phyloP scores from a whole-genome alignment of 176 grass and related monocot species.

The Cenchrus americanus region DNA sequence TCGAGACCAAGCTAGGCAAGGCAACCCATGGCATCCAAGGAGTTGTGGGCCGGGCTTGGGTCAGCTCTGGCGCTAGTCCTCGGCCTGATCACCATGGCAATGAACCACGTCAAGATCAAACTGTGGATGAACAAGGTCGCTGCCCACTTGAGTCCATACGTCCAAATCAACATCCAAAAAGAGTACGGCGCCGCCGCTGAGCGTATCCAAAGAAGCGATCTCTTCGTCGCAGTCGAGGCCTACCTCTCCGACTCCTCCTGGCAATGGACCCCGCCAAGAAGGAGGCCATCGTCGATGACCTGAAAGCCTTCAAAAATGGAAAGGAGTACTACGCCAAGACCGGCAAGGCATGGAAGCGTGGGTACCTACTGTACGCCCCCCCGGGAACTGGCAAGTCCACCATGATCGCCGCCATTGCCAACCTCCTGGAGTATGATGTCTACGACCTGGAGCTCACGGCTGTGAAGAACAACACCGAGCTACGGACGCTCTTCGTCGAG shows the following conservation, averaged over 20 bases:
- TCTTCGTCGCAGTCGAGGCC: background rate
- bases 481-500: too few species aligned
- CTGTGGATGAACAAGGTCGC: background rate
- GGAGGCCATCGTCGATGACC: constrained; percentile 50
- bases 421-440: constrained; percentile 51
- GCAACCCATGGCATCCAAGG: too few species aligned
- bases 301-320: background rate
- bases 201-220: background rate
- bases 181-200: background rate
- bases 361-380: background rate
- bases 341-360: background rate
- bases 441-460: constrained; percentile 62
- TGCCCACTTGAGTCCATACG: background rate
- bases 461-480: too few species aligned
- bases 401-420: constrained; percentile 66
- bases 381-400: background rate
- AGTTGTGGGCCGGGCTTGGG: too few species aligned
- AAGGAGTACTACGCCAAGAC: background rate
- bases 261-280: constrained; percentile 63
- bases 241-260: background rate
- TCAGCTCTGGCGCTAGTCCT: too few species aligned
- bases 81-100: too few species aligned
- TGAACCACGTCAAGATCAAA: too few species aligned
- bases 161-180: background rate
- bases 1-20: too few species aligned